Conservation (phyloP, 2,329 filamentous ascomycete species). For the Penicillium polonicum region DNA sequence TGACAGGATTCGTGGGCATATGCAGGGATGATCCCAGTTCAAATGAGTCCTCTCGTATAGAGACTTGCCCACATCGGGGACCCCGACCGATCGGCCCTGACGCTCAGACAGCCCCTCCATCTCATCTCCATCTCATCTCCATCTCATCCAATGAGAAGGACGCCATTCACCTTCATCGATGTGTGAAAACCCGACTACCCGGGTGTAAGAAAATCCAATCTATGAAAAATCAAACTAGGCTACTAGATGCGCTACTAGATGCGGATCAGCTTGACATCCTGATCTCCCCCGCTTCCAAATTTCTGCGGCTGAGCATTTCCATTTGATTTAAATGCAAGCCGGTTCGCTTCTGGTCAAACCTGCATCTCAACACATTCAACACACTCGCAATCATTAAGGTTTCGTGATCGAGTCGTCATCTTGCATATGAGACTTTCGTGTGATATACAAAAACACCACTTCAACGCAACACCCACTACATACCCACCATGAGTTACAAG, state of each 20-base stretch:
- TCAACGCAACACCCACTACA: background rate
- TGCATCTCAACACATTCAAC: constrained; percentile 17
- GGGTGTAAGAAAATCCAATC: constrained; percentile 12
- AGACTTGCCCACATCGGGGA: constrained; percentile 9
- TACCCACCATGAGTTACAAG: constrained; percentile 37
- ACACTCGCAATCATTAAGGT: background rate
- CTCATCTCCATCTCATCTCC: too few relatives aligned
- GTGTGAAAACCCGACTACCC: constrained; percentile 2
- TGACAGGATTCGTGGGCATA: background rate
- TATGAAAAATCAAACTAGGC: background rate
- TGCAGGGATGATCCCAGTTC: constrained; percentile 7
- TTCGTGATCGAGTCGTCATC: background rate
- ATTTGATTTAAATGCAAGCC: constrained; percentile 16
- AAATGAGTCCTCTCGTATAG: constrained; percentile 3
- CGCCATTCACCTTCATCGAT: background rate
- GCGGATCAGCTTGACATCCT: constrained; percentile 16
- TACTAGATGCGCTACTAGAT: constrained; percentile 11
- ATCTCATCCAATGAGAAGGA: constrained; percentile 12
- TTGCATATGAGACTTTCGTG: background rate
- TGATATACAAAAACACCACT: background rate
- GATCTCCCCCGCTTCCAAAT: constrained; percentile 10
- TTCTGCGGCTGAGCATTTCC: constrained; percentile 16
- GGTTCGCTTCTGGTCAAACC: constrained; percentile 1
- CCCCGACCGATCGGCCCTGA: constrained; percentile 15
- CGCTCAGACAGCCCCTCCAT: constrained; percentile 1